Percentiles rank a stretch among this genome's conserved stretches.
Conservation (phyloP, 2,329 filamentous ascomycete species). For the Diaporthe citrichinensis region DNA sequence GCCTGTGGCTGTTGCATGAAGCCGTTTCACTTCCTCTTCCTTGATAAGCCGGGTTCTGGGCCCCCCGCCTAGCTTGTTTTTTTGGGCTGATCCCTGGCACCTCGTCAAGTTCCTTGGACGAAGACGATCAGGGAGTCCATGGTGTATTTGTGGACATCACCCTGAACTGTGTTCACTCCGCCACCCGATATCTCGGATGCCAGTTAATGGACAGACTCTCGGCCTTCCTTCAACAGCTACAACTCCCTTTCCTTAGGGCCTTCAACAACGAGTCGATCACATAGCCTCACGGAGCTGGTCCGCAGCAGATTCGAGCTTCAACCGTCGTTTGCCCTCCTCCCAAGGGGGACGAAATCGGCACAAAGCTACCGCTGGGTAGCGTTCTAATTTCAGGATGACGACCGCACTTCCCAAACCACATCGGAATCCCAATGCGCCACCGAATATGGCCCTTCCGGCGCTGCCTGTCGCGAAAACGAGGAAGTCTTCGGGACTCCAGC, state of each 20-base stretch:
- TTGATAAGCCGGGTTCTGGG: constrained; percentile 27
- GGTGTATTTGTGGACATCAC: constrained; percentile 3
- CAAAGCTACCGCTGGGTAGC: constrained; percentile 39
- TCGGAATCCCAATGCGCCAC: constrained; percentile 78
- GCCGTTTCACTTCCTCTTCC: constrained; percentile 36
- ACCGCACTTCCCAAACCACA: constrained; percentile 77
- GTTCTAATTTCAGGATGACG: constrained; percentile 57
- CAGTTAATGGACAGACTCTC: constrained; percentile 34
- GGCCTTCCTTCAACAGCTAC: constrained; percentile 1
- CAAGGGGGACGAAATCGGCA: not conserved
- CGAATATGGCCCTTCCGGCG: constrained; percentile 79
- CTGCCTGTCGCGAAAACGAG: constrained; percentile 81
- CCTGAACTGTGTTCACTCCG: constrained; percentile 9
- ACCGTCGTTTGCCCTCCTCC: constrained; percentile 4
- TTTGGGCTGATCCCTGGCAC: constrained; percentile 19
- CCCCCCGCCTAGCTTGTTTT: constrained; percentile 24
- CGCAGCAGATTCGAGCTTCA: not conserved
- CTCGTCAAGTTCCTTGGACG: constrained; percentile 20
- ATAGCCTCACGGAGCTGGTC: not conserved
- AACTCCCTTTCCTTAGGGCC: not conserved
- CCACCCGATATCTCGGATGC: constrained; percentile 23
- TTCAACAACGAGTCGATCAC: not conserved
- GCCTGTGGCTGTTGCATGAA: constrained; percentile 36
- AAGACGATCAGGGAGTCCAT: constrained; percentile 20
- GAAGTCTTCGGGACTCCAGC: constrained; percentile 59